Evolutionary conservation across 305 asterid genomes (phyloP).

Genomic region (Nicotiana rustica): DNA sequence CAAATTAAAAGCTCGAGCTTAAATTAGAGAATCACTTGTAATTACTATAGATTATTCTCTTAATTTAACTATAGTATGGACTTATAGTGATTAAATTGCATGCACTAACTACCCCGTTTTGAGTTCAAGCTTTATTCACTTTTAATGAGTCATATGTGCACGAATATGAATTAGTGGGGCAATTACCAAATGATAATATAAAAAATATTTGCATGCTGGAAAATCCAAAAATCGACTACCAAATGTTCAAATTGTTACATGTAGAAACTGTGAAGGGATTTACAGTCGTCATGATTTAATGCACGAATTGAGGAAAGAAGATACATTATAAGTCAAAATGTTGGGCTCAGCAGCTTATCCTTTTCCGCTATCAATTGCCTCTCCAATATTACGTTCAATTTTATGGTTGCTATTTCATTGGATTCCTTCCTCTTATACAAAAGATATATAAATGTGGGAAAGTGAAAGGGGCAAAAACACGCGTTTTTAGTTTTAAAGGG

Average conservation of each 20-base stretch:
- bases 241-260: no score
- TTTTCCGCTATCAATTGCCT: background rate
- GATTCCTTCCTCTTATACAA: background rate
- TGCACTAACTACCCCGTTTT: background rate
- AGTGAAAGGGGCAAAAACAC: background rate
- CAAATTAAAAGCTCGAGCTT: background rate
- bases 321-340: background rate
- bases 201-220: no score
- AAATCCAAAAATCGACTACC: no score
- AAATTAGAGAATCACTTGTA: background rate
- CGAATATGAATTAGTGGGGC: no score
- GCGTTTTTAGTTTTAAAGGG: background rate
- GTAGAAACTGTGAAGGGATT: no score
- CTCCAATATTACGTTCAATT: background rate
- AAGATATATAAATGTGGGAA: background rate
- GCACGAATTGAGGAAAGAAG: constrained; percentile 3
- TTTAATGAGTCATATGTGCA: no score
- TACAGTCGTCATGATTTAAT: background rate
- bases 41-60: no score
- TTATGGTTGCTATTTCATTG: background rate
- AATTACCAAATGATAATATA: no score
- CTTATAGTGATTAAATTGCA: background rate
- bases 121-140: no score
- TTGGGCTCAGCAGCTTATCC: background rate
- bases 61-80: background rate